phyloP scores from a whole-genome alignment of 257 asterid genomes.

The Lithospermum erythrorhizon region DNA sequence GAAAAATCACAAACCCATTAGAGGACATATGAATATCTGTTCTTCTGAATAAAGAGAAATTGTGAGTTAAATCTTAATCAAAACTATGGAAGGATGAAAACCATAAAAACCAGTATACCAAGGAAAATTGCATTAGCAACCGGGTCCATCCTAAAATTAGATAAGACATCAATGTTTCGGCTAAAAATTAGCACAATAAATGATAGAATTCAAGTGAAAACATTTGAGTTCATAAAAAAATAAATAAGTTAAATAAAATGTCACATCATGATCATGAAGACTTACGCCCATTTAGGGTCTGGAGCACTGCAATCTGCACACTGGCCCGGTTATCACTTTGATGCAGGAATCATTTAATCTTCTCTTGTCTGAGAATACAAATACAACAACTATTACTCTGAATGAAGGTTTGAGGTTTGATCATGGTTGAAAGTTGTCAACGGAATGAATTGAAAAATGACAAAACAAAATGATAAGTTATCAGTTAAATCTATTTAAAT shows the following conservation, averaged over 20 bases:
- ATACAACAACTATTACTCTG: neutral
- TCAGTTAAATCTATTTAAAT: too few species aligned
- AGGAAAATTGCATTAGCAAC: neutral
- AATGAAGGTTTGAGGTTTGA: neutral
- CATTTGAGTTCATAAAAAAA: too few species aligned
- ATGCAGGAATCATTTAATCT: conserved; percentile 70
- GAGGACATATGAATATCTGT: too few species aligned
- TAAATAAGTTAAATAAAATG: neutral
- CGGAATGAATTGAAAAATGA: neutral
- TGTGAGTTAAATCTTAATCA: too few species aligned
- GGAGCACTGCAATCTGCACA: conserved; percentile 98
- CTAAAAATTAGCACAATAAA: neutral
- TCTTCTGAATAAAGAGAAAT: too few species aligned
- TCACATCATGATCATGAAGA: conserved; percentile 10
- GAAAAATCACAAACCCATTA: too few species aligned
- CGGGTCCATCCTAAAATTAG: too few species aligned
- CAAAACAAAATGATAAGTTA: too few species aligned
- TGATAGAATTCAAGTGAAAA: neutral
- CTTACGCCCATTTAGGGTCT: conserved; percentile 99
- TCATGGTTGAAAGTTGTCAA: neutral
- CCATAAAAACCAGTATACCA: neutral
- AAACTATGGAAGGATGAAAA: too few species aligned
- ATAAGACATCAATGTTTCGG: neutral
- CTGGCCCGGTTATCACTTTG: conserved; percentile 60
- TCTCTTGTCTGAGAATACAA: conserved; percentile 44